A percentile compares a stretch with the other conserved stretches of the same genome.
Evolutionary conservation across 2,329 filamentous ascomycete species (phyloP).

Genomic region (Monilinia laxa): DNA sequence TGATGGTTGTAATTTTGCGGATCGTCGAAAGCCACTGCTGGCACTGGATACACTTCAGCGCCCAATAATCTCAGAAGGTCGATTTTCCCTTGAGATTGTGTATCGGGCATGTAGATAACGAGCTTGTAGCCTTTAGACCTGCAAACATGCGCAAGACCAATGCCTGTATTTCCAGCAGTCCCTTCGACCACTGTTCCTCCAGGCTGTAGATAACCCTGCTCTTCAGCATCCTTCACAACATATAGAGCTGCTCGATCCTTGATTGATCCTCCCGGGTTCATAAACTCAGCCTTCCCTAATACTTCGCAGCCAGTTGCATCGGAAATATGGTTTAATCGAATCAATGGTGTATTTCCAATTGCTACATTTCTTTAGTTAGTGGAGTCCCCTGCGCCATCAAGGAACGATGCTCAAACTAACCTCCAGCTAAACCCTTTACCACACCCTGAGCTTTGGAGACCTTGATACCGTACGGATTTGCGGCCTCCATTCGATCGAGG

Average conservation of each 20-base stretch:
- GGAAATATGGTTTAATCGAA: constrained; percentile 84
- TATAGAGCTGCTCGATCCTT: constrained; percentile 96
- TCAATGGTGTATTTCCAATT: constrained; percentile 95
- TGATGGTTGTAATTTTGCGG: constrained; percentile 98
- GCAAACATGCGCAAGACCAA: constrained; percentile 95
- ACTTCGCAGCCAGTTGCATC: constrained; percentile 90
- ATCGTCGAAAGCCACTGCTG: constrained; percentile 93
- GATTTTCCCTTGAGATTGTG: constrained; percentile 96
- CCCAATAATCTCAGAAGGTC: constrained; percentile 87
- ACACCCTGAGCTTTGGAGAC: constrained; percentile 67
- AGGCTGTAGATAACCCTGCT: constrained; percentile 74
- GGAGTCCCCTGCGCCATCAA: constrained; percentile 16
- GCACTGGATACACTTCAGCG: constrained; percentile 93
- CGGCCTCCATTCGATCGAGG: constrained; percentile 47
- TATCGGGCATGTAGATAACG: constrained; percentile 99
- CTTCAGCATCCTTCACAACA: constrained; percentile 91
- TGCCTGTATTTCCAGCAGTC: constrained; percentile 96
- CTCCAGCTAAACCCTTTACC: constrained; percentile 66
- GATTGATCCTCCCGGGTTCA: constrained; percentile 94
- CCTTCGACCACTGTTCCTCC: constrained; percentile 96
- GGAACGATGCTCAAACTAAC: constrained; percentile 45
- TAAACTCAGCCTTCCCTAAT: constrained; percentile 96
- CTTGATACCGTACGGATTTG: constrained; percentile 56
- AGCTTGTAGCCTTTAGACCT: constrained; percentile 87
- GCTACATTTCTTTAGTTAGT: constrained; percentile 52